Conservation (phyloP, 2,329 filamentous ascomycete genomes). For the Aspergillus niger region DNA sequence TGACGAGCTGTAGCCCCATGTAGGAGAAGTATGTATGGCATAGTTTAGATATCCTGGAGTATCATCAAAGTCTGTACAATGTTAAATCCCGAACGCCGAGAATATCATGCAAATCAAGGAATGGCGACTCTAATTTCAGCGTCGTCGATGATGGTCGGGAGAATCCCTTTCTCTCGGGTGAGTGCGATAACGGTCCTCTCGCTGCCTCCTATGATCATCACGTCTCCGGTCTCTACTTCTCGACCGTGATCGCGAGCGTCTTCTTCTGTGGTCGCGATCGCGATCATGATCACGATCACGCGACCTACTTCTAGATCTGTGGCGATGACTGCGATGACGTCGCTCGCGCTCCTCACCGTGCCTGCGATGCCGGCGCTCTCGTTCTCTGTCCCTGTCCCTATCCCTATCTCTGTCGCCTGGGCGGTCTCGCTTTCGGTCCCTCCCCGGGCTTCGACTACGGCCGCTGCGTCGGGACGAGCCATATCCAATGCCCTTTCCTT, state of each 20-base stretch:
- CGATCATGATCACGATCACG: constrained; percentile 29
- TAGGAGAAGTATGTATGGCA: constrained; percentile 12
- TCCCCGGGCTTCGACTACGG: constrained; percentile 36
- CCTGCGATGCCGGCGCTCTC: constrained; percentile 52
- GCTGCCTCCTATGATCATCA: constrained; percentile 27
- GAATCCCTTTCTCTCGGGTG: constrained; percentile 31
- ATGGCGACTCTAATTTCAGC: constrained; percentile 19
- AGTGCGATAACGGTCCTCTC: constrained; percentile 30
- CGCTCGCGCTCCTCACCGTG: constrained; percentile 35
- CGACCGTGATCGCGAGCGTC: constrained; percentile 31
- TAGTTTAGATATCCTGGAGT: constrained; percentile 14
- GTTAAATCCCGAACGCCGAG: constrained; percentile 18
- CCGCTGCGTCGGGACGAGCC: constrained; percentile 33
- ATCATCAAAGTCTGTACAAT: constrained; percentile 15
- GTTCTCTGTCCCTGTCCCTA: constrained; percentile 30
- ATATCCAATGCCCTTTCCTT: constrained; percentile 37
- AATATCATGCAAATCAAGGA: constrained; percentile 9
- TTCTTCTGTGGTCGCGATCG: constrained; percentile 28
- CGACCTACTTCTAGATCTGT: constrained; percentile 34
- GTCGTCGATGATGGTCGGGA: constrained; percentile 26
- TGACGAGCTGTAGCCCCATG: constrained; percentile 51
- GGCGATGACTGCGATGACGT: constrained; percentile 36
- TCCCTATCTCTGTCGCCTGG: constrained; percentile 30
- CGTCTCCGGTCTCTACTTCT: constrained; percentile 32
- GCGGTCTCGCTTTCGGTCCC: constrained; percentile 33